These are phyloP conservation scores for Verticillium alfalfae DNA, from an alignment of 2,329 filamentous ascomycete genomes.

Conservation along the genomic window DNA sequence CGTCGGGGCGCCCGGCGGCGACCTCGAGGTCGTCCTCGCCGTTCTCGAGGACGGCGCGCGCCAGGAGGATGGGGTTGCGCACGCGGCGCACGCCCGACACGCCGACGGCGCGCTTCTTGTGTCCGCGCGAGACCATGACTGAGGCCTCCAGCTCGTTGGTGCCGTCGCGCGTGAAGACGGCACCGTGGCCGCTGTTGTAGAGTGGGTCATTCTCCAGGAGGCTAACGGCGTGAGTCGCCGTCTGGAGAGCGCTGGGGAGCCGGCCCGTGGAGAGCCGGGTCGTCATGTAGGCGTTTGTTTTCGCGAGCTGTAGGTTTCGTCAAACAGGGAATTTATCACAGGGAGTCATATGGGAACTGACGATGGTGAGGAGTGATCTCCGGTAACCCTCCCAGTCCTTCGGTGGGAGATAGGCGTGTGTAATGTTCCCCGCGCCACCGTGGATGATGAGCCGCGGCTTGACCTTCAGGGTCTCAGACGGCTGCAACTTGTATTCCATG, in stretches of 20 bases:
- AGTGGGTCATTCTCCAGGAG: slow-evolving; percentile 74
- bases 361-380: slow-evolving; percentile 54
- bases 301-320: slow-evolving; percentile 29
- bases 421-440: slow-evolving; percentile 68
- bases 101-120: slow-evolving; percentile 71
- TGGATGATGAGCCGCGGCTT: slow-evolving; percentile 63
- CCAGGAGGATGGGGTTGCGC: slow-evolving; percentile 75
- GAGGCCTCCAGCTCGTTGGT: slow-evolving; percentile 82
- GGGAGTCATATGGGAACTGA: slow-evolving; percentile 26
- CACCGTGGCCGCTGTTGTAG: slow-evolving; percentile 80
- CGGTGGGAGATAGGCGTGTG: slow-evolving; percentile 51
- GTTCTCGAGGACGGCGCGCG: slow-evolving; percentile 62
- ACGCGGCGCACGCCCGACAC: slow-evolving; percentile 68
- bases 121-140: slow-evolving; percentile 74
- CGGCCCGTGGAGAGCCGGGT: slow-evolving; percentile 15
- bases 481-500: slow-evolving; percentile 35
- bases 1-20: slow-evolving; percentile 29
- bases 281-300: slow-evolving; percentile 41
- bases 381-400: slow-evolving; percentile 55
- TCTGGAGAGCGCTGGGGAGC: slow-evolving; percentile 59
- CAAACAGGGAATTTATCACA: background rate
- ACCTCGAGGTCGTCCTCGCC: slow-evolving; percentile 55
- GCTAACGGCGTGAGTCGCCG: slow-evolving; percentile 68
- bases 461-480: slow-evolving; percentile 14
- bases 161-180: slow-evolving; percentile 80